Percentiles rank a stretch among this genome's conserved stretches.
Conservation (phyloP, 768 basidiomycete species). For the Cubamyces sp. region DNA sequence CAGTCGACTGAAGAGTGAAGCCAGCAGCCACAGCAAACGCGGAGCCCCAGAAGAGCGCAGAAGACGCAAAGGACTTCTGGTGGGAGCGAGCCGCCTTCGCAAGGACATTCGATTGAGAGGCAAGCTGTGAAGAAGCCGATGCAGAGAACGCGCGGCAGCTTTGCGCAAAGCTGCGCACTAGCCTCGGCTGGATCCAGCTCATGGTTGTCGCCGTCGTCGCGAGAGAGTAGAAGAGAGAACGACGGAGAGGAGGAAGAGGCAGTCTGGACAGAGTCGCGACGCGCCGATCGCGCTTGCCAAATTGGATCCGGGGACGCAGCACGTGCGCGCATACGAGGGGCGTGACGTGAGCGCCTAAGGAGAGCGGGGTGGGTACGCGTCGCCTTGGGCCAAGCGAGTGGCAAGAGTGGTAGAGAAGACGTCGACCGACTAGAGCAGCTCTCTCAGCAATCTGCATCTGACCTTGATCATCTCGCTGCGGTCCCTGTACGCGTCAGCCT, state of each 20-base stretch:
- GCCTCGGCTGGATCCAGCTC: constrained; percentile 18
- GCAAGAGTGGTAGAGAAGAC: background rate
- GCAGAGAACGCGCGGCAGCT: constrained; percentile 20
- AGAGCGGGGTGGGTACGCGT: constrained; percentile 29
- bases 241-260: background rate
- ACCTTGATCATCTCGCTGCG: constrained; percentile 13
- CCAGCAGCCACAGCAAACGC: constrained; percentile 39
- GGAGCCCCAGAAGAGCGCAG: constrained; percentile 27
- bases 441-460: constrained; percentile 15
- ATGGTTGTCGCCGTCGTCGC: constrained; percentile 2
- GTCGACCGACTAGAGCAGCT: constrained; percentile 12
- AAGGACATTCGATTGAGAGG: constrained; percentile 6
- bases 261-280: constrained; percentile 18
- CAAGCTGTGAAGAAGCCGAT: constrained; percentile 9
- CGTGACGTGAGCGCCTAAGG: constrained; percentile 12
- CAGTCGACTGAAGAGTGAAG: constrained; percentile 31
- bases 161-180: constrained; percentile 8
- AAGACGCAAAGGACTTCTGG: constrained; percentile 1
- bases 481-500: constrained; percentile 26
- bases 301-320: background rate
- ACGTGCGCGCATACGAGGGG: constrained; percentile 7
- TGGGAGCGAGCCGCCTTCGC: constrained; percentile 1
- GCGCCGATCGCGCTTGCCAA: constrained; percentile 2
- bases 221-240: background rate
- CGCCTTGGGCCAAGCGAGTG: constrained; percentile 8